A percentile compares a stretch with the other conserved stretches of the same genome.
These are phyloP conservation scores for Cladosporium sp. DNA, from an alignment of 2,329 filamentous ascomycete genomes.

Conservation along the genomic window DNA sequence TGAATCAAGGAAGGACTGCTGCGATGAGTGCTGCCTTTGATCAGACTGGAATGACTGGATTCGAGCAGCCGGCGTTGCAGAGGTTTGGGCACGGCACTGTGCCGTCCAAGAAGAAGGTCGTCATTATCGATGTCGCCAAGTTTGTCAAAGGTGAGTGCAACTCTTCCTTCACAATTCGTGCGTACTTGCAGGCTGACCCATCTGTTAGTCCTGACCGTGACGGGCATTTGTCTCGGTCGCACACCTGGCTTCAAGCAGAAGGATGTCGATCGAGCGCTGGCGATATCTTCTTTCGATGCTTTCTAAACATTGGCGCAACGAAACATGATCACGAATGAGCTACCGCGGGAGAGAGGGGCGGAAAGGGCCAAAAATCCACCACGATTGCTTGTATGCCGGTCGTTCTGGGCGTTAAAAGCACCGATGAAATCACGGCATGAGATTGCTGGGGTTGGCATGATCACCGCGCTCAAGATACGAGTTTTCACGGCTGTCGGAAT, in stretches of 20 bases:
- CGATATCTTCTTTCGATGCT: slow-evolving; percentile 22
- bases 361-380: no score
- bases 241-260: slow-evolving; percentile 41
- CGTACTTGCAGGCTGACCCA: not conserved
- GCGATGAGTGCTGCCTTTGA: not conserved
- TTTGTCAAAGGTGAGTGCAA: slow-evolving; percentile 40
- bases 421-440: no score
- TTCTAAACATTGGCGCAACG: slow-evolving; percentile 10
- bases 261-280: slow-evolving; percentile 41
- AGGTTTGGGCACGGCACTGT: not conserved
- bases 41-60: not conserved
- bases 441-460: no score
- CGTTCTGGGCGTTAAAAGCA: no score
- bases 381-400: no score
- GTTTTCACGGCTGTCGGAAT: no score
- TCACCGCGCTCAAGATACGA: no score
- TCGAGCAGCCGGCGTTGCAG: not conserved
- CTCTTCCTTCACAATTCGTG: not conserved
- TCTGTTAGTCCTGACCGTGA: slow-evolving; percentile 27
- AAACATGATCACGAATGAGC: no score
- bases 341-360: no score
- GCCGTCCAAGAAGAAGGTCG: slow-evolving; percentile 28
- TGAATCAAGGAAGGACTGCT: not conserved
- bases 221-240: slow-evolving; percentile 41
- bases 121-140: slow-evolving; percentile 40